phyloP scores from a whole-genome alignment of 2,329 filamentous ascomycete species.

The Epichloe elymi region DNA sequence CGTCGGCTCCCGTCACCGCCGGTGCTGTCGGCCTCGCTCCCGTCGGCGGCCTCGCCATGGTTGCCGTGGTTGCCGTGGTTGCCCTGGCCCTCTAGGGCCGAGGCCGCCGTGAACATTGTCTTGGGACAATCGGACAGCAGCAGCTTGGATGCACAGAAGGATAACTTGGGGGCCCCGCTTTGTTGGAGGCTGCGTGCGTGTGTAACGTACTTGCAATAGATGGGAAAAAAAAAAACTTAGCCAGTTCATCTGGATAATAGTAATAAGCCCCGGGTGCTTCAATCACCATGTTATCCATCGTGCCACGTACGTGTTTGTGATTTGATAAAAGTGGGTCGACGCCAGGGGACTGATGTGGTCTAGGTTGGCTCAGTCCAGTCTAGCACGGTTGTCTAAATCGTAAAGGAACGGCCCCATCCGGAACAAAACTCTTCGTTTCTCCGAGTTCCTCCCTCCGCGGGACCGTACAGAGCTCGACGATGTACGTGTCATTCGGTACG shows the following conservation, averaged over 20 bases:
- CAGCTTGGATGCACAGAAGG: not conserved
- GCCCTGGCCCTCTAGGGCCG: constrained; percentile 23
- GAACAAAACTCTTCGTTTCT: no score
- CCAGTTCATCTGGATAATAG: constrained; percentile 12
- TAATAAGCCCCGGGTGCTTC: constrained; percentile 7
- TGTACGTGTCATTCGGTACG: no score
- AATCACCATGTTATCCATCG: not conserved
- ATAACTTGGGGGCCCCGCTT: not conserved
- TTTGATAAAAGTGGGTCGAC: no score
- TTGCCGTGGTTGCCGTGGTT: constrained; percentile 18
- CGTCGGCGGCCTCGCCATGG: constrained; percentile 20
- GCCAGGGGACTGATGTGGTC: no score
- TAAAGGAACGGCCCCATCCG: no score
- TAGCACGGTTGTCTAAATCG: no score
- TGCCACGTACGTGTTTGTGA: no score
- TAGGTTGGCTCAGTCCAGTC: no score
- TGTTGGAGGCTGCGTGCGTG: constrained; percentile 4
- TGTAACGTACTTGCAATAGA: constrained; percentile 3
- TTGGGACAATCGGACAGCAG: no score
- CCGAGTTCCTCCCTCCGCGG: no score
- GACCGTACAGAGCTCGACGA: no score
- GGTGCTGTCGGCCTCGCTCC: constrained; percentile 19
- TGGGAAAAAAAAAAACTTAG: constrained; percentile 7
- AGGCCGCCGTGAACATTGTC: not conserved
- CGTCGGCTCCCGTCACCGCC: constrained; percentile 10